These are phyloP conservation scores for Claviceps sorghi DNA, from an alignment of 2,329 filamentous ascomycete genomes.

Conservation along the genomic window DNA sequence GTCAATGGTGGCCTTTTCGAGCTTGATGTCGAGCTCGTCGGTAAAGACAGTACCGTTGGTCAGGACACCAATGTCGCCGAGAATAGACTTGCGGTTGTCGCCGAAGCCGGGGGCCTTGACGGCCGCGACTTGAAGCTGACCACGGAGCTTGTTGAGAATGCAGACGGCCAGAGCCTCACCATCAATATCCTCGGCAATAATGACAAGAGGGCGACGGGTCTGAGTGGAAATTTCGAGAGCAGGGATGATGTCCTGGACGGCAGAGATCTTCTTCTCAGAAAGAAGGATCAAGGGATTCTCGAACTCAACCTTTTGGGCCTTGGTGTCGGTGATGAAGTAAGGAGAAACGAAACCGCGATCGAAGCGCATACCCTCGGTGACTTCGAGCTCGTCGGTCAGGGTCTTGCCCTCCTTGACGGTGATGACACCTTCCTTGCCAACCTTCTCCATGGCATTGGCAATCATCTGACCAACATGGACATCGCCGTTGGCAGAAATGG, in stretches of 20 bases:
- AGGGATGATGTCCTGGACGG: constrained; percentile 96
- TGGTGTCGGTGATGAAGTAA: constrained; percentile 99
- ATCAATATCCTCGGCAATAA: constrained; percentile 98
- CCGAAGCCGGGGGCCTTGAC: constrained; percentile 99
- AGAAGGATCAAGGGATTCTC: constrained; percentile 98
- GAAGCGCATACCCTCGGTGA: constrained; percentile 99
- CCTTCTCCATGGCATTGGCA: constrained; percentile 98
- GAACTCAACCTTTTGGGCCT: constrained; percentile 97
- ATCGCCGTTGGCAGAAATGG: constrained; percentile 96
- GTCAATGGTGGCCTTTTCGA: constrained; percentile 92
- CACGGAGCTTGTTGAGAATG: constrained; percentile 99
- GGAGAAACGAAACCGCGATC: constrained; percentile 97
- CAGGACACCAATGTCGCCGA: constrained; percentile 87
- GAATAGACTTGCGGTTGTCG: constrained; percentile 99
- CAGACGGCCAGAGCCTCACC: constrained; percentile 96
- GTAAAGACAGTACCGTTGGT: constrained; percentile 97
- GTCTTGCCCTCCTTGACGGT: constrained; percentile 99
- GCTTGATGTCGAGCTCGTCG: constrained; percentile 96
- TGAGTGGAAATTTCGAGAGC: constrained; percentile 95
- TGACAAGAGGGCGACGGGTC: constrained; percentile 85
- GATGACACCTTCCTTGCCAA: constrained; percentile 99
- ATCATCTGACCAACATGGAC: constrained; percentile 89
- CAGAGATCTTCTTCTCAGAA: constrained; percentile 99
- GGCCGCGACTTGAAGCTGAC: constrained; percentile 93
- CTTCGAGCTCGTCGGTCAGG: constrained; percentile 89